These are phyloP conservation scores for Paramecium tetraurelia DNA, from an alignment of 73 alveolate genomes.

Conservation along the genomic window DNA sequence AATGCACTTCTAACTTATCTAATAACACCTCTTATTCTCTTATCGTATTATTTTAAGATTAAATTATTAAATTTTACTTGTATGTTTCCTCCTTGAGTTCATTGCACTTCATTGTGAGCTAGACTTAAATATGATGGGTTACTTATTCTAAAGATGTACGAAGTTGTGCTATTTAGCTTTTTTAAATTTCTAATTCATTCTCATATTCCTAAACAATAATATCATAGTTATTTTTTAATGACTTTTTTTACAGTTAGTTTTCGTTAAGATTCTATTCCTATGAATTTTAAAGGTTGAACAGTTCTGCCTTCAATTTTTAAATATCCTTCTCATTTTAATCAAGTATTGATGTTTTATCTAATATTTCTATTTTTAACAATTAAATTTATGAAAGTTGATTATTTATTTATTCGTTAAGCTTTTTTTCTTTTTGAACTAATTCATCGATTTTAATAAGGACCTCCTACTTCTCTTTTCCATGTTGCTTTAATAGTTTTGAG, in stretches of 20 bases:
- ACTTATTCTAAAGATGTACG: neutral
- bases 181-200: neutral
- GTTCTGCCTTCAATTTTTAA: neutral
- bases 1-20: neutral
- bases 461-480: neutral
- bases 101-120: neutral
- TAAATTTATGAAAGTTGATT: neutral
- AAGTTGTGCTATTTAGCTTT: neutral
- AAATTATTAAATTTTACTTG: neutral
- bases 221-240: neutral
- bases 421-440: neutral
- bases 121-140: neutral
- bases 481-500: neutral
- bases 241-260: neutral
- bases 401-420: neutral
- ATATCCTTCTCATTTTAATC: neutral
- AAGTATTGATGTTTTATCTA: neutral
- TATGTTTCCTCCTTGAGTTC: neutral
- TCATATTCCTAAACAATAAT: neutral
- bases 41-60: neutral
- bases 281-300: neutral
- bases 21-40: neutral
- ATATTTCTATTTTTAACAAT: neutral
- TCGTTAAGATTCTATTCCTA: neutral
- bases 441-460: neutral